phyloP scores from a whole-genome alignment of 805 yeast species.

The Schwanniomyces polymorphus region DNA sequence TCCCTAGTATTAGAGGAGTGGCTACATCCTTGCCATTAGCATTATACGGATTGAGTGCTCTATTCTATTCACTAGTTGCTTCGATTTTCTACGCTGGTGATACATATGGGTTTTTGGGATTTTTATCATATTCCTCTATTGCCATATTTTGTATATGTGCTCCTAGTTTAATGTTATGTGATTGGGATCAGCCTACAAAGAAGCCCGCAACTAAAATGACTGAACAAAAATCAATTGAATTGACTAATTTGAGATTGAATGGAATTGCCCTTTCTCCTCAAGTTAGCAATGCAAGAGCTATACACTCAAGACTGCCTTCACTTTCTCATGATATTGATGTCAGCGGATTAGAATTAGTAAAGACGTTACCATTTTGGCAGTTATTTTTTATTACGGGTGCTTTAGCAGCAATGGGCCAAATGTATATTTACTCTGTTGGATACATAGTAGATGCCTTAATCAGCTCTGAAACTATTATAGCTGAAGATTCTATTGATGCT shows the following conservation, averaged over 20 bases:
- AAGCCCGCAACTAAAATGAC: constrained; percentile 4
- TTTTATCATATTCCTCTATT: constrained; percentile 43
- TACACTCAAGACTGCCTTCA: background rate
- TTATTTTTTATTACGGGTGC: constrained; percentile 37
- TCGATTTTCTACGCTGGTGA: constrained; percentile 54
- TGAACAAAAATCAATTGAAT: constrained; percentile 7
- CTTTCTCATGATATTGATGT: background rate
- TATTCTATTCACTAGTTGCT: constrained; percentile 60
- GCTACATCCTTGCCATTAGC: constrained; percentile 78
- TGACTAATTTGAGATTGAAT: constrained; percentile 6
- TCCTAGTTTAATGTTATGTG: constrained; percentile 47
- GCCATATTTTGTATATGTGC: constrained; percentile 43
- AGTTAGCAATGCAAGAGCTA: background rate
- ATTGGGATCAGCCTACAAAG: constrained; percentile 25
- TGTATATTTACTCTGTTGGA: constrained; percentile 48
- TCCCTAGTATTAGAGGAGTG: constrained; percentile 66
- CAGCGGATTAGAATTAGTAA: constrained; percentile 18
- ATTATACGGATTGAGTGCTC: constrained; percentile 72
- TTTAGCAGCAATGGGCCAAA: constrained; percentile 44
- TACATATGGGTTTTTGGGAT: constrained; percentile 53
- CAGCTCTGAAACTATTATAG: constrained; percentile 8
- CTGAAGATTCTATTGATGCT: constrained; percentile 7
- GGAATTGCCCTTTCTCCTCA: background rate
- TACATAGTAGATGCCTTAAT: constrained; percentile 44
- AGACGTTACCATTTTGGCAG: constrained; percentile 35